Percentiles rank a stretch among this genome's conserved stretches.
These are phyloP conservation scores for Bruguiera gymnorhiza DNA, from an alignment of 345 rosid species.

Conservation along the genomic window DNA sequence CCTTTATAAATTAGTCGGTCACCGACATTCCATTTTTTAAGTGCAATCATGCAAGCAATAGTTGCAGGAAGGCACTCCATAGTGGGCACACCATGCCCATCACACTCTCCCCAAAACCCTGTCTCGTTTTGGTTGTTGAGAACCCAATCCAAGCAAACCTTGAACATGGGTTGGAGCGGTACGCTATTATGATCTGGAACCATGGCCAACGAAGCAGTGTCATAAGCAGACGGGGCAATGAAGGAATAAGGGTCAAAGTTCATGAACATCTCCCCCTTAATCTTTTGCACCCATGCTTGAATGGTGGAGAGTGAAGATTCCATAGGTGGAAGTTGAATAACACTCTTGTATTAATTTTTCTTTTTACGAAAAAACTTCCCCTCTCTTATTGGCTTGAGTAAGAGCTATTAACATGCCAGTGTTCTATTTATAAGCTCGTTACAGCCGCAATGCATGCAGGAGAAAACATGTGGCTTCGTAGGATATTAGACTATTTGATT, in stretches of 20 bases:
- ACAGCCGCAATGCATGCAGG: too few species aligned
- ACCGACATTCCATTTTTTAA: too few species aligned
- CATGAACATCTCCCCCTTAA: slow-evolving; percentile 26
- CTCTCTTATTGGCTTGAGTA: too few species aligned
- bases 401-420: not conserved
- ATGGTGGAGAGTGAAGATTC: slow-evolving; percentile 4
- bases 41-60: too few species aligned
- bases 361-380: too few species aligned
- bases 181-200: slow-evolving; percentile 23
- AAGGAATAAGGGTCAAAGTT: slow-evolving; percentile 24
- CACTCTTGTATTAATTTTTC: too few species aligned
- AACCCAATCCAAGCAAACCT: slow-evolving; percentile 55
- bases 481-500: too few species aligned
- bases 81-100: slow-evolving; percentile 25
- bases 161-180: slow-evolving; percentile 46
- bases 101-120: slow-evolving; percentile 54
- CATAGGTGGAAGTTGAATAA: too few species aligned
- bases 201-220: slow-evolving; percentile 64
- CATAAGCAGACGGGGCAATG: slow-evolving; percentile 53
- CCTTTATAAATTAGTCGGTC: too few species aligned
- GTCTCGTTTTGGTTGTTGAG: slow-evolving; percentile 40
- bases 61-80: too few species aligned
- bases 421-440: not conserved
- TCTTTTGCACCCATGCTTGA: slow-evolving; percentile 26
- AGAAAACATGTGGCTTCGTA: too few species aligned